Conservation (phyloP, 345 rosid genomes). For the Angophora floribunda region DNA sequence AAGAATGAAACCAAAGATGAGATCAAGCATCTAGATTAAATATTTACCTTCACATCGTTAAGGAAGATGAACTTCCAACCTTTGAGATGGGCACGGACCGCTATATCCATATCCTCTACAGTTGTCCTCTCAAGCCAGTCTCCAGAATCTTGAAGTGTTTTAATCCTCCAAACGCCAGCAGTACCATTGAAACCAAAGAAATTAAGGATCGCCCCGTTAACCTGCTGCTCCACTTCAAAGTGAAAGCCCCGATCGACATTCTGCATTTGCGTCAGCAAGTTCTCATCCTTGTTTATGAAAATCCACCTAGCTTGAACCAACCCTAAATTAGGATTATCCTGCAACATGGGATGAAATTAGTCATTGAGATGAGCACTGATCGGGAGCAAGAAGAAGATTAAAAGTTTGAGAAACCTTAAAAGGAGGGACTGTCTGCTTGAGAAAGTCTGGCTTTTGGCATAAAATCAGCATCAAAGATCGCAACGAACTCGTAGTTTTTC, state of each 20-base stretch:
- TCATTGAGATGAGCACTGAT: not conserved
- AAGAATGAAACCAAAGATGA: not conserved
- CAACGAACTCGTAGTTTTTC: conserved; percentile 5
- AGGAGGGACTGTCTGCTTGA: conserved; percentile 4
- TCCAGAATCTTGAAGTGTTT: conserved; percentile 8
- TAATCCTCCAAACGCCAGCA: conserved; percentile 11
- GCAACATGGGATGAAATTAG: not conserved
- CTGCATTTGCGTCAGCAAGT: conserved; percentile 8
- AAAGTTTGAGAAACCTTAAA: conserved; percentile 7
- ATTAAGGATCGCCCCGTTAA: conserved; percentile 3
- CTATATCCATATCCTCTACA: conserved; percentile 12
- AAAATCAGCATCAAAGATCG: conserved; percentile 9
- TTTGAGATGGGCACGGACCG: conserved; percentile 7
- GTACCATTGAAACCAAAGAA: conserved; percentile 15
- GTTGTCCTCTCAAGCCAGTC: conserved; percentile 15
- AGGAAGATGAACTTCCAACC: conserved; percentile 17
- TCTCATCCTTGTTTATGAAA: conserved; percentile 6
- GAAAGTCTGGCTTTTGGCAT: conserved; percentile 13
- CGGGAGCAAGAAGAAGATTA: not conserved
- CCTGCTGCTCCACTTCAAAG: conserved; percentile 17
- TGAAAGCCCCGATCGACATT: conserved; percentile 10
- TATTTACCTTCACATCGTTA: conserved; percentile 5
- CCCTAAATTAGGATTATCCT: conserved; percentile 11
- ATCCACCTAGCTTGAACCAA: conserved; percentile 10
- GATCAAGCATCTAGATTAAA: not conserved